Evolutionary conservation across 148 eudicot genomes (phyloP), one percentile per base, ranked within the genome.

Genomic region (Rhododendron williamsianum): DNA sequence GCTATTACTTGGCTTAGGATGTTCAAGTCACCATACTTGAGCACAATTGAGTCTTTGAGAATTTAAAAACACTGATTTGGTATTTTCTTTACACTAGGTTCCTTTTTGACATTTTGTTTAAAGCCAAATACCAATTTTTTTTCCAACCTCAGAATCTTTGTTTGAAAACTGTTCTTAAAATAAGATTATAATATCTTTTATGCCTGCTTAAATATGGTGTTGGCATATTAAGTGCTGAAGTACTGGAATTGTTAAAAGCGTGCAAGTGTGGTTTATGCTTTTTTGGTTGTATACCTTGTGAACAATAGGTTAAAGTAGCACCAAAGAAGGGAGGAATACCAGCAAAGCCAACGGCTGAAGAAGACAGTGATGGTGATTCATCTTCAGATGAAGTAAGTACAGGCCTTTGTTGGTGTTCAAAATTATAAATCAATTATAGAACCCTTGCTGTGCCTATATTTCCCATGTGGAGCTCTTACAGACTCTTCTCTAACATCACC

Each of bases 261-360:
- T 30, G 4, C 2, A 30, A 33, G 82, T 45, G 30, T 2, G 10
- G 13, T 35, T 33, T 49, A 21, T 4, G 21, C 9, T 25, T 81
- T 33, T 38, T 54, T 81, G 69, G 18, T 21, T 65, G 63, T 23
- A 19, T 74, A 18, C 51, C 30, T 38, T 48, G 19, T 23, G 12
- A 56, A 49, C n/a, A 82, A 15, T 86, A 88, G 91, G 88, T 81
- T 38, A 89, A 83, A 85, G 83, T 72, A 10, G 23, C 80, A 52
- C 80, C 65, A 3, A 86, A 81, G 72, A 86, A 86, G 72, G 87
- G 35, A 21, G 65, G 16, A 48, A 65, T 51, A 48, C 67, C 10
- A 10, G 87, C 23, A 9, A 88, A 76, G 51, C 54, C 80, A 16
- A 41, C 60, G 0, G 84, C 69, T 46, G 74, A 85, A 16, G 84